These are phyloP conservation scores for Globisporangium acanthophoron DNA, from an alignment of 352 stramenopile genomes.

Conservation along the genomic window DNA sequence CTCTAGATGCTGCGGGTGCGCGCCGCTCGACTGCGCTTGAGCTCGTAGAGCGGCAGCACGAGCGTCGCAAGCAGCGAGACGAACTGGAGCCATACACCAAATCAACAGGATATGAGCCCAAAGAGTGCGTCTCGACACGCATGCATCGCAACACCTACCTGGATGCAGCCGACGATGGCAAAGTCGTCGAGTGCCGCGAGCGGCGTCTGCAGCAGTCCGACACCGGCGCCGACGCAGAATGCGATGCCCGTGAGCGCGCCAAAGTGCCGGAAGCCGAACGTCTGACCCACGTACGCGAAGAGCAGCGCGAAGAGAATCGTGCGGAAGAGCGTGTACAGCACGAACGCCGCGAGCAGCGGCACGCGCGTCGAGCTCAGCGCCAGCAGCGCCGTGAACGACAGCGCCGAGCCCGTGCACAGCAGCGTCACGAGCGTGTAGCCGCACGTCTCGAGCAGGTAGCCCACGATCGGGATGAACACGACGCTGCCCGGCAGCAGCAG, in stretches of 20 bases:
- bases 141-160: conserved; percentile 21
- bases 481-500: conserved; percentile 63
- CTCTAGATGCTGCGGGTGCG: background rate
- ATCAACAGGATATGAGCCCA: background rate
- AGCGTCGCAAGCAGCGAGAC: conserved; percentile 42
- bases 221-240: conserved; percentile 60
- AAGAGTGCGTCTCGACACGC: background rate
- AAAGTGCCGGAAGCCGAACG: conserved; percentile 84
- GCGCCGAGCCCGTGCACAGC: conserved; percentile 33
- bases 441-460: conserved; percentile 62
- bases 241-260: conserved; percentile 72
- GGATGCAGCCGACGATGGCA: conserved; percentile 32
- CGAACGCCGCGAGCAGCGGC: conserved; percentile 51
- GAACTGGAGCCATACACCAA: conserved; percentile 21
- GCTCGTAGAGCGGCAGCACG: conserved; percentile 41
- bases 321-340: conserved; percentile 74
- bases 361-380: conserved; percentile 23
- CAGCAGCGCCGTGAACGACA: conserved; percentile 41
- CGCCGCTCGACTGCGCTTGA: conserved; percentile 14
- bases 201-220: conserved; percentile 60
- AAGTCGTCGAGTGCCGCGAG: conserved; percentile 50
- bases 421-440: conserved; percentile 56
- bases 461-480: conserved; percentile 69
- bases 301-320: conserved; percentile 81
- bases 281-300: conserved; percentile 75